Evolutionary conservation across 2,329 filamentous ascomycete genomes (phyloP), one percentile per base, ranked within the genome.

Genomic region (Cytospora mali): DNA sequence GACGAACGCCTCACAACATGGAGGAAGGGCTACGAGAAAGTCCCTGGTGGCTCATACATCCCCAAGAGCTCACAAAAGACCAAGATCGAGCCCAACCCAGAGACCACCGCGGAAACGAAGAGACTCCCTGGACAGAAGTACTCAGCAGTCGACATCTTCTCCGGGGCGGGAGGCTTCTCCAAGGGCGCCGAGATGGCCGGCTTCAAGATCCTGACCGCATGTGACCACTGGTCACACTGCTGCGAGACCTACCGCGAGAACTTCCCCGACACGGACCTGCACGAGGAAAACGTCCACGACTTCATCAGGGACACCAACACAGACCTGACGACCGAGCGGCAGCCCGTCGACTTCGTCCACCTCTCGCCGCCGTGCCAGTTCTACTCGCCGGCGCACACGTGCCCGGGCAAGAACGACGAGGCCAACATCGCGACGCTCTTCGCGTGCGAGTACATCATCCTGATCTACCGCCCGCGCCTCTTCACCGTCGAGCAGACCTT

Each of bases 401-500:
- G 80, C 0, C 67, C 74, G 0, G 82, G 84, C 0, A 77, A 77
- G 7, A 80, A 87, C 25, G 88, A 93, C 52, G 88, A 90, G 1
- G 79, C 75, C 0, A 95, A 96, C 67, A 86, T 84, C 0, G 85
- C 86, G 1, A 81, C 81, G 0, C 70, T 88, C 0, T 84, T 82
- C 65, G 76, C 80, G 0, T 85, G 84, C 57, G 75, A 78, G 1
- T 73, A 81, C 4, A 73, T 93, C 0, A 75, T 94, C 0, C 74
- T 81, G 6, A 81, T 82, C 39, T 72, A 82, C 0, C 82, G 80
- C 0, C 91, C 92, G 0, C 81, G 92, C 0, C 71, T 95, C 0
- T 83, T 91, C 1, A 96, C 91, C 0, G 76, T 96, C 0, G 92
- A 96, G 69, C 89, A 96, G 70, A 93, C 92, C 0, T 87, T 85